Percentiles rank a stretch among this genome's conserved stretches.
These are phyloP conservation scores for Aspergillus pseudoglaucus DNA, from an alignment of 2,329 filamentous ascomycete species.

Conservation along the genomic window DNA sequence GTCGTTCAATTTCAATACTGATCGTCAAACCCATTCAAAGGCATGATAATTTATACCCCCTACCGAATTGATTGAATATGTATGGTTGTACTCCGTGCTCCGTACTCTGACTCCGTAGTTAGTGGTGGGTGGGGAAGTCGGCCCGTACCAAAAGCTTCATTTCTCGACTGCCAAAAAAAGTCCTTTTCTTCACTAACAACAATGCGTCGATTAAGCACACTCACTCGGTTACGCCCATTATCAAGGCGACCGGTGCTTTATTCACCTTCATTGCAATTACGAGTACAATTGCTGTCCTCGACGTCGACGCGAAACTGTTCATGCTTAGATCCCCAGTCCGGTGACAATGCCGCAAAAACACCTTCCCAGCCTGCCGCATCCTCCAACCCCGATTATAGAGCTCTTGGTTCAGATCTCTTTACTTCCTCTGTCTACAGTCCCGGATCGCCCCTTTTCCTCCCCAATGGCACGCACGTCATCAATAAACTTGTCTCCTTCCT, in stretches of 20 bases:
- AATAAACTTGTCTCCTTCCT: conserved; percentile 77
- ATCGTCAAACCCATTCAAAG: neutral
- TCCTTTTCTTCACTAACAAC: neutral
- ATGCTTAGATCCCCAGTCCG: conserved; percentile 18
- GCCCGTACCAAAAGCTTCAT: neutral
- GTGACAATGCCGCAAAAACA: conserved; percentile 3
- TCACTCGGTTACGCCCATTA: conserved; percentile 9
- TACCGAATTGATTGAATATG: neutral
- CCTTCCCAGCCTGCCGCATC: conserved; percentile 19
- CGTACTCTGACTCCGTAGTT: no score
- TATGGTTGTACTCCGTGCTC: no score
- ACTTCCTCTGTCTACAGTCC: conserved; percentile 73
- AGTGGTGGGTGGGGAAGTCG: neutral
- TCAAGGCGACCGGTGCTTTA: conserved; percentile 1
- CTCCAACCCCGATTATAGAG: conserved; percentile 44
- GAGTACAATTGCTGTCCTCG: conserved; percentile 17
- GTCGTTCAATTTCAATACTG: neutral
- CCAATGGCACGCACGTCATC: conserved; percentile 74
- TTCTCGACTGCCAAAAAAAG: no score
- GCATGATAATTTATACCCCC: neutral
- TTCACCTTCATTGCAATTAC: neutral
- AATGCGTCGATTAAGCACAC: conserved; percentile 1
- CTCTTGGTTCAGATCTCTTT: conserved; percentile 60
- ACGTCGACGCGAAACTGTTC: conserved; percentile 20
- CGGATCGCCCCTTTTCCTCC: conserved; percentile 77